Evolutionary conservation across 805 yeast species (phyloP).

Genomic region (Blastobotrys chiropterorum): DNA sequence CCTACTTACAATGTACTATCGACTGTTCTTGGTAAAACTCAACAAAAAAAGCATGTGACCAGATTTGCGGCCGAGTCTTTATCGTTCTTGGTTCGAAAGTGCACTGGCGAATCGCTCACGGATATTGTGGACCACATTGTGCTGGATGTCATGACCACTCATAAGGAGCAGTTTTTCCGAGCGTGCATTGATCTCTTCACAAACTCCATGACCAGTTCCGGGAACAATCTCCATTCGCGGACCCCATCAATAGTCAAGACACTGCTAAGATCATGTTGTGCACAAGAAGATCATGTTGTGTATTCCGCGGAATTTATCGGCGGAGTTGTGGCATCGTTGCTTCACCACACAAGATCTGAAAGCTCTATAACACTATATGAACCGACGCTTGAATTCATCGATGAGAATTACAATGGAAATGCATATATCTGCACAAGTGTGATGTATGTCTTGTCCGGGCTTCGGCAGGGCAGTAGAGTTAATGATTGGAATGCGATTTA

Average conservation of each 20-base stretch:
- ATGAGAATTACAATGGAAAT: neutral
- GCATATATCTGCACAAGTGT: conserved; percentile 4
- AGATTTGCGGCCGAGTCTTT: conserved; percentile 88
- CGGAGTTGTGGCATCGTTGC: conserved; percentile 23
- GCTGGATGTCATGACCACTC: conserved; percentile 28
- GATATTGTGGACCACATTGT: conserved; percentile 40
- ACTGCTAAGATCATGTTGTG: conserved; percentile 9
- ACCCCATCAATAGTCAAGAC: conserved; percentile 41
- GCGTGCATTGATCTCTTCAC: conserved; percentile 58
- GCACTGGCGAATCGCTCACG: conserved; percentile 42
- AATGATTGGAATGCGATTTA: conserved; percentile 27
- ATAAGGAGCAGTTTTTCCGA: conserved; percentile 45
- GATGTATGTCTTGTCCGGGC: conserved; percentile 28
- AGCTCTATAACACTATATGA: conserved; percentile 26
- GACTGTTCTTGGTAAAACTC: conserved; percentile 54
- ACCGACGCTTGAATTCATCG: conserved; percentile 2
- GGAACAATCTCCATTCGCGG: conserved; percentile 70
- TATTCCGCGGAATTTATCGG: conserved; percentile 14
- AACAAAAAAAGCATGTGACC: conserved; percentile 54
- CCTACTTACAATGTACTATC: conserved; percentile 63
- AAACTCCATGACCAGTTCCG: conserved; percentile 69
- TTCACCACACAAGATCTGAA: conserved; percentile 30
- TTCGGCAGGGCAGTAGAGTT: conserved; percentile 35
- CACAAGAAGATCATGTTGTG: neutral
- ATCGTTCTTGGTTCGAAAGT: conserved; percentile 73